Conservation (phyloP, 768 basidiomycete genomes). For the Brasilioporus rufonigricans region DNA sequence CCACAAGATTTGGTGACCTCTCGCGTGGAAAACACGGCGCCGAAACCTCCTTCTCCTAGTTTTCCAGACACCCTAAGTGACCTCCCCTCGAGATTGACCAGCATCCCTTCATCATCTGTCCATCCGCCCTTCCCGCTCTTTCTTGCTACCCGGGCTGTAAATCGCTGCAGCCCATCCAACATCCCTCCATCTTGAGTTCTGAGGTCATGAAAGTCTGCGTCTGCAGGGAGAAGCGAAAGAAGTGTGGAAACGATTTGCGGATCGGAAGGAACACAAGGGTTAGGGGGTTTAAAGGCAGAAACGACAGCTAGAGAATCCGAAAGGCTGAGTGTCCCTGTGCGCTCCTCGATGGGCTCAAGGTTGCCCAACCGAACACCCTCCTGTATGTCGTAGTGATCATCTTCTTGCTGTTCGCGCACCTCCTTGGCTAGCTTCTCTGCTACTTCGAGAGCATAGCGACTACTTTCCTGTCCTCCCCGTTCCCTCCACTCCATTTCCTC, state of each 20-base stretch:
- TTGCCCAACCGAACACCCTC: slow-evolving; percentile 6
- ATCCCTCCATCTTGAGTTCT: slow-evolving; percentile 50
- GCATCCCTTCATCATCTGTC: slow-evolving; percentile 39
- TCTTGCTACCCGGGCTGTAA: slow-evolving; percentile 46
- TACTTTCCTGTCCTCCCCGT: slow-evolving; percentile 30
- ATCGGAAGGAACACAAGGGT: slow-evolving; percentile 89
- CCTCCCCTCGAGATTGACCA: slow-evolving; percentile 60
- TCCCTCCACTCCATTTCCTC: slow-evolving; percentile 21
- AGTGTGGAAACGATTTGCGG: slow-evolving; percentile 59
- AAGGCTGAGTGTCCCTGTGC: slow-evolving; percentile 62
- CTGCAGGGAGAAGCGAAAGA: slow-evolving; percentile 60
- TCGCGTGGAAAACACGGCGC: slow-evolving; percentile 87
- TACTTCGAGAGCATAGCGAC: slow-evolving; percentile 46
- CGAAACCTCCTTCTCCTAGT: slow-evolving; percentile 96
- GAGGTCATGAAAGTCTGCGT: slow-evolving; percentile 61
- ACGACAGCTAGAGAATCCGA: slow-evolving; percentile 60
- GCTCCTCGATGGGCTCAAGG: slow-evolving; percentile 48
- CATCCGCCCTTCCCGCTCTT: slow-evolving; percentile 35
- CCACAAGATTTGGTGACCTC: slow-evolving; percentile 44
- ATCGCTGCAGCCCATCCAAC: slow-evolving; percentile 72
- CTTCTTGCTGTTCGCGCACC: slow-evolving; percentile 26
- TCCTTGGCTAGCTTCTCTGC: slow-evolving; percentile 62
- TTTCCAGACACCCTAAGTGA: slow-evolving; percentile 77
- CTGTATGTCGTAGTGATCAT: slow-evolving; percentile 6
- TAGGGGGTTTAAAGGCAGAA: slow-evolving; percentile 69